Conservation (phyloP, 2,329 filamentous ascomycete genomes). For the Botrytis aclada region DNA sequence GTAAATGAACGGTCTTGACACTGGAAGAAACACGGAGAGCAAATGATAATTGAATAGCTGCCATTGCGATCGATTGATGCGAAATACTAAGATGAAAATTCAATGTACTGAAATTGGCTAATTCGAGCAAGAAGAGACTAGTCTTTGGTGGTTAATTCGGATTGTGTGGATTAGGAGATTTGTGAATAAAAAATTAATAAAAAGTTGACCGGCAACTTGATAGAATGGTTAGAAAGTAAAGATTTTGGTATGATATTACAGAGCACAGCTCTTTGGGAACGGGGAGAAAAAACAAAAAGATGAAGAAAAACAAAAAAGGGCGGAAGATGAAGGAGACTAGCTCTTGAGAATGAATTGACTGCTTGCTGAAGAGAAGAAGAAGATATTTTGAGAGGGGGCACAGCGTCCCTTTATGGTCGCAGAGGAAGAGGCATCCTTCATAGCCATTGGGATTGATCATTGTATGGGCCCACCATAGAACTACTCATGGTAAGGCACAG, state of each 20-base stretch:
- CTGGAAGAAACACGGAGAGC: constrained; percentile 91
- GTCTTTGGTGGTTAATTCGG: constrained; percentile 26
- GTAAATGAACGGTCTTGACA: constrained; percentile 95
- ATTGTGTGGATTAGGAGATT: constrained; percentile 36
- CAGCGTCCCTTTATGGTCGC: constrained; percentile 33
- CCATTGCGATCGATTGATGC: constrained; percentile 61
- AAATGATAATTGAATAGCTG: constrained; percentile 91
- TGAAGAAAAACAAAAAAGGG: constrained; percentile 48
- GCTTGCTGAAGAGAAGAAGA: constrained; percentile 61
- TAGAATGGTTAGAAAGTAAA: constrained; percentile 37
- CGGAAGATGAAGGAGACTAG: constrained; percentile 46
- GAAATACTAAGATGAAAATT: constrained; percentile 35
- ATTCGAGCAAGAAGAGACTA: constrained; percentile 43
- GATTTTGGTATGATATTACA: constrained; percentile 38
- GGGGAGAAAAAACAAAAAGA: constrained; percentile 36
- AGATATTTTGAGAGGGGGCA: constrained; percentile 28
- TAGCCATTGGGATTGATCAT: constrained; percentile 17
- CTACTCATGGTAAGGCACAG: constrained; percentile 16
- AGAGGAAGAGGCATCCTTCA: background rate
- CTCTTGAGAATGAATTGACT: constrained; percentile 49
- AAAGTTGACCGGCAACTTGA: constrained; percentile 51
- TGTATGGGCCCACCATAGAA: constrained; percentile 5
- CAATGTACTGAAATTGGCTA: constrained; percentile 32
- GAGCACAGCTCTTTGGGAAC: constrained; percentile 55
- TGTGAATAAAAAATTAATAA: constrained; percentile 55